Evolutionary conservation across 306 rosid species (phyloP), one percentile per base, ranked within the genome.

Genomic region (Cicer pinnatifidum): DNA sequence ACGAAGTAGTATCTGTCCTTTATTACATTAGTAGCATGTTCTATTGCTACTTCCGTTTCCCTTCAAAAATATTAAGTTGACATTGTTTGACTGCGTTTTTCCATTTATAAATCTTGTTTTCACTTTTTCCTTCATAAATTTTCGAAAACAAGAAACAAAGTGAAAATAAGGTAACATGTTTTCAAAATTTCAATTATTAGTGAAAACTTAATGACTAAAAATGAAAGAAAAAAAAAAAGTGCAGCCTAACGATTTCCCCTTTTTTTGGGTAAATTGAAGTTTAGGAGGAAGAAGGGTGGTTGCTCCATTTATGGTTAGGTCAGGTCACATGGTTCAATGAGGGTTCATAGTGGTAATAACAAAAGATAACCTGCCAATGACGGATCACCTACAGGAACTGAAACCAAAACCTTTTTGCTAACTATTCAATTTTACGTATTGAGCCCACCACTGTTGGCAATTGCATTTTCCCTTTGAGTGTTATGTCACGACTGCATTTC

Each of bases 231-330:
- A 44, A 12, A 62, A 75, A 65, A n/a, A 73, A 6, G 11, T 53
- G 40, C 61, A 11, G 13, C 17, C 38, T n/a, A 19, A 7, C 15
- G 43, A 48, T 50, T 51, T 35, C 33, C 46, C 65, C 40, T 10
- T 37, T 19, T 12, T 43, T 16, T 52, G 28, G 62, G 57, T 48
- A 62, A 70, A 19, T 47, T 69, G 19, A 50, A 38, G 67, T 70
- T 71, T 78, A 40, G 59, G 72, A 33, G 48, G 59, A 33, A 64
- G 59, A 33, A 64, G 39, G 54, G 23, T 47, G 45, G 20, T 48
- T 48, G 45, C n/a, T 57, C 75, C 47, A 66, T 45, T 65, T 28
- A 66, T 12, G 67, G 57, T 57, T 20, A 58, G 47, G 60, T 54
- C 19, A 38, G 37, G 65, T 9, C 39, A 72, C 37, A 56, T 20